Percentiles rank a stretch among this genome's conserved stretches.
phyloP scores from a whole-genome alignment of 129 eudicot genomes.

The Dittrichia graveolens region DNA sequence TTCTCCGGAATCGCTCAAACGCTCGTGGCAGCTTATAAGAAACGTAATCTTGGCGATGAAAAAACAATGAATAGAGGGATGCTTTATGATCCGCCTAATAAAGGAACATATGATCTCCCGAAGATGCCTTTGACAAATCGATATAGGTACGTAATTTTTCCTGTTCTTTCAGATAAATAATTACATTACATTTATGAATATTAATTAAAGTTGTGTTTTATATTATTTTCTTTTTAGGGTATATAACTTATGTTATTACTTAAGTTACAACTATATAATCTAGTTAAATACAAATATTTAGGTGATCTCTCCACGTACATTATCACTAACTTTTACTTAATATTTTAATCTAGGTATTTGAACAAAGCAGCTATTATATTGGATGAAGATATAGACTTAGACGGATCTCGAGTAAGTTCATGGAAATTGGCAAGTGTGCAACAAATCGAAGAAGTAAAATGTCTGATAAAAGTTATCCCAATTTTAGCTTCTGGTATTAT shows the following conservation, averaged over 20 bases:
- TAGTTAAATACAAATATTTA: neutral
- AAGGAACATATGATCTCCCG: slow-evolving; percentile 34
- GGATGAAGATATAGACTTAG: slow-evolving; percentile 63
- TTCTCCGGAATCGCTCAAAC: slow-evolving; percentile 66
- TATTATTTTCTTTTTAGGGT: neutral
- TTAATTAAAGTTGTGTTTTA: neutral
- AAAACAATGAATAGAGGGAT: slow-evolving; percentile 26
- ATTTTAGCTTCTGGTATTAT: slow-evolving; percentile 76
- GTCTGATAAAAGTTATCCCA: slow-evolving; percentile 67
- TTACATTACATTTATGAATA: neutral
- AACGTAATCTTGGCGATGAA: slow-evolving; percentile 49
- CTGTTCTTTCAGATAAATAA: neutral
- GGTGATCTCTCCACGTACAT: no score
- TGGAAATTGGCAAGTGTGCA: slow-evolving; percentile 82
- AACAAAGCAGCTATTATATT: slow-evolving; percentile 77
- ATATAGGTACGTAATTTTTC: slow-evolving; percentile 51
- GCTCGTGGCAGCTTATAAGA: slow-evolving; percentile 70
- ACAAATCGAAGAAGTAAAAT: slow-evolving; percentile 77
- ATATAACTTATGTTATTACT: no score
- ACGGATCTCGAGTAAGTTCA: slow-evolving; percentile 47
- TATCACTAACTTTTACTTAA: neutral
- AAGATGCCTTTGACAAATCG: slow-evolving; percentile 58
- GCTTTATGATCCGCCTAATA: slow-evolving; percentile 61
- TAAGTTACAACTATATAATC: neutral
- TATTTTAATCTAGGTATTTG: slow-evolving; percentile 46